Percentiles rank a stretch among this genome's conserved stretches.
phyloP scores from a whole-genome alignment of 352 stramenopile species.

The Phytophthora litchii region DNA sequence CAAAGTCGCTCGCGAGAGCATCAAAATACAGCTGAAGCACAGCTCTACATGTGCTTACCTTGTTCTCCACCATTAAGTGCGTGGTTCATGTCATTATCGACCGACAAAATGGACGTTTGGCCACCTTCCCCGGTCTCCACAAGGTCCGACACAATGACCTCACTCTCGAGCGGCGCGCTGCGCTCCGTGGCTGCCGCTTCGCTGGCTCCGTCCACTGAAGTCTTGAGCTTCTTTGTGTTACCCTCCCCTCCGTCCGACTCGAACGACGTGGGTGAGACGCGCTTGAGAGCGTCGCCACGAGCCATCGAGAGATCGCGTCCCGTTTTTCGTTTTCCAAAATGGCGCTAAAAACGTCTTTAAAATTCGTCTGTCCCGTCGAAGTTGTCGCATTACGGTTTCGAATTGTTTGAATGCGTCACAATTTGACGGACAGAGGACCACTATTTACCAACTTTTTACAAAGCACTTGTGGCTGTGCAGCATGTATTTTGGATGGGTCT shows the following conservation, averaged over 20 bases:
- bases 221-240: constrained; percentile 33
- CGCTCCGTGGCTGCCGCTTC: constrained; percentile 6
- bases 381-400: not conserved
- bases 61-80: constrained; percentile 2
- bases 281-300: constrained; percentile 28
- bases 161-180: constrained; percentile 12
- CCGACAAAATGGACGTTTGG: constrained; percentile 3
- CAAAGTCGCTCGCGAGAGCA: constrained; percentile 5
- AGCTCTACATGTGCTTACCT: constrained; percentile 8
- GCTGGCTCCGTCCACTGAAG: not conserved
- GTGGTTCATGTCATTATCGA: constrained; percentile 1
- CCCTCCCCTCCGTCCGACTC: constrained; percentile 18
- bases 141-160: constrained; percentile 11
- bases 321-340: constrained; percentile 25
- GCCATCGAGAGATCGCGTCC: constrained; percentile 34
- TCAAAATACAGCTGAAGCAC: constrained; percentile 18
- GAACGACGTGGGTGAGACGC: constrained; percentile 23
- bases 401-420: no score
- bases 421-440: not conserved
- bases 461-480: constrained; percentile 8
- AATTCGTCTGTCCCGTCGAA: not conserved
- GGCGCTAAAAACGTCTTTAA: constrained; percentile 18
- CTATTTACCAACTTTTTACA: constrained; percentile 4
- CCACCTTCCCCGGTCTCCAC: constrained; percentile 22
- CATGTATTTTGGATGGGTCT: constrained; percentile 15